These are phyloP conservation scores for Saussurea involucrata DNA, from an alignment of 129 eudicot genomes.

Conservation along the genomic window DNA sequence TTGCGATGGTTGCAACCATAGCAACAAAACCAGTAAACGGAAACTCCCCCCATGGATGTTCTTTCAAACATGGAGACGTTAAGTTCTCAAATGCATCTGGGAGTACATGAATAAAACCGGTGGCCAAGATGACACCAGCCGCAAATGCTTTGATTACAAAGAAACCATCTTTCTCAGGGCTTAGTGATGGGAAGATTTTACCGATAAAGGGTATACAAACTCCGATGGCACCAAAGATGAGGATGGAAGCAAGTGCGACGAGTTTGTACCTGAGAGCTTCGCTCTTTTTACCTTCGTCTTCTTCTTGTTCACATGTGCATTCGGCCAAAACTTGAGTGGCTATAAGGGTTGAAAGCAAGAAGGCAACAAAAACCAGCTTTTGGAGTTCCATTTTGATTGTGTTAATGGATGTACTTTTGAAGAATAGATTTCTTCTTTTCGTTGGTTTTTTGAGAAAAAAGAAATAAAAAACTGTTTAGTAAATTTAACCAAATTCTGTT, in stretches of 20 bases:
- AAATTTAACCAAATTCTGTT: no score
- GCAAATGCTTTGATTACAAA: constrained; percentile 46
- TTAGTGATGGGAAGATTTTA: constrained; percentile 17
- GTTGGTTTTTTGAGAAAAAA: no score
- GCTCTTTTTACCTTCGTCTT: constrained; percentile 19
- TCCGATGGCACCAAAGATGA: constrained; percentile 35
- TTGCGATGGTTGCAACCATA: constrained; percentile 36
- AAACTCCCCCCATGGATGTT: constrained; percentile 39
- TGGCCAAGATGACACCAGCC: constrained; percentile 52
- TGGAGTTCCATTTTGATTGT: neutral
- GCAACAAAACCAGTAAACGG: constrained; percentile 48
- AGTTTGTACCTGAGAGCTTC: constrained; percentile 42
- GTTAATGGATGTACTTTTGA: neutral
- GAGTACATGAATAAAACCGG: constrained; percentile 48
- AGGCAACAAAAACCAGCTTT: constrained; percentile 16
- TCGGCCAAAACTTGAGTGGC: constrained; percentile 13
- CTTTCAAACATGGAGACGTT: constrained; percentile 29
- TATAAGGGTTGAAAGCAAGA: neutral
- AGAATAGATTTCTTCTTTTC: no score
- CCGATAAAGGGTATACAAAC: constrained; percentile 39
- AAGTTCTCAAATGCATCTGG: constrained; percentile 48
- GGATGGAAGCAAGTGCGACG: constrained; percentile 34
- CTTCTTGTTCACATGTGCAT: constrained; percentile 36
- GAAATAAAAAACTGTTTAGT: no score
- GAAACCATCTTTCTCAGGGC: constrained; percentile 39